A percentile compares a stretch with the other conserved stretches of the same genome.
Evolutionary conservation across 192 early-diverging fungal species (phyloP).

Genomic region (Backusella westeae): DNA sequence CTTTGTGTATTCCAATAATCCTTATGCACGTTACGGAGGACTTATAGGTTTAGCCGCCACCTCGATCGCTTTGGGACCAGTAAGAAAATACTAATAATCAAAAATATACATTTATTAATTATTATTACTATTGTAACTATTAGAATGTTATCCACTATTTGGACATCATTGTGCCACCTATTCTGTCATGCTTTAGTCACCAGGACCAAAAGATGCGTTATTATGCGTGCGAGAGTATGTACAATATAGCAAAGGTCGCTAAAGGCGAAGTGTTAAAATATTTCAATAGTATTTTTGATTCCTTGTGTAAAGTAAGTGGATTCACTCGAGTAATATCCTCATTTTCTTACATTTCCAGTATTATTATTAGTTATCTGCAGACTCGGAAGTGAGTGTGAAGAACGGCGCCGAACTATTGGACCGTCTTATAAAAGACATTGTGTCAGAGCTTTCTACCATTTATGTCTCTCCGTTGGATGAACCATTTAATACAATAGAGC

Average conservation of each 20-base stretch:
- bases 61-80: conserved; percentile 83
- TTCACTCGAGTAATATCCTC: neutral
- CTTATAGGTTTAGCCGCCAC: conserved; percentile 89
- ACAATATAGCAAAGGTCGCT: conserved; percentile 98
- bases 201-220: conserved; percentile 93
- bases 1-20: conserved; percentile 83
- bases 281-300: conserved; percentile 98
- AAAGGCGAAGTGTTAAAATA: conserved; percentile 81
- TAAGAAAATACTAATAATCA: conserved; percentile 32
- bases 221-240: conserved; percentile 98
- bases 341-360: neutral
- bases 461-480: conserved; percentile 53
- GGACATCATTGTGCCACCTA: conserved; percentile 86
- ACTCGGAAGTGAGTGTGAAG: conserved; percentile 89
- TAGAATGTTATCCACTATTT: conserved; percentile 64
- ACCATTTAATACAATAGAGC: conserved; percentile 31
- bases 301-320: conserved; percentile 76
- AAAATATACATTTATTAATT: neutral
- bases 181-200: conserved; percentile 89
- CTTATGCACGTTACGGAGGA: conserved; percentile 89
- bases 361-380: conserved; percentile 68
- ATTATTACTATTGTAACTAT: conserved; percentile 10
- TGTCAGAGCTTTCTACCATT: conserved; percentile 82
- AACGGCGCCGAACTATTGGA: conserved; percentile 94
- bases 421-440: conserved; percentile 95